Base-by-base conservation (phyloP, 768 basidiomycete genomes). In the Lentinula edodes region DNA sequence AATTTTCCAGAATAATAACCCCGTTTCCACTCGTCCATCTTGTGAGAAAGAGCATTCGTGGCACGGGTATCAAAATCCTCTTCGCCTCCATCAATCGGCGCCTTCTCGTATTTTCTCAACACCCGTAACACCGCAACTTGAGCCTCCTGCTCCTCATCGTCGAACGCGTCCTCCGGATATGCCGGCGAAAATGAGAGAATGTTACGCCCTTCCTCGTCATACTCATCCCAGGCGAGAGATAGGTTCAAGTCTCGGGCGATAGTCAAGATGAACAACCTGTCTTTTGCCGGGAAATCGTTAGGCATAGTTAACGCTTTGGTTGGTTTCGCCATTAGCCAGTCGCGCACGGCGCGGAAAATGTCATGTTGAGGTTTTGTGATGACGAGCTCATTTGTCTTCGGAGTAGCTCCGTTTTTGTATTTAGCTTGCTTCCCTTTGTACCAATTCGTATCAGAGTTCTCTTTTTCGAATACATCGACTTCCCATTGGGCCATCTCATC, bases 21-120 rank as follows among this genome's bases (percentile, higher is more conserved):
- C 62, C 85, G 75, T 78, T 97, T 97, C 95, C 95, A 98, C 66
- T 90, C 88, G 43, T 87, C 85, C 89, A 98, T 91, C 78, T 91
- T 95, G 68, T 89, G 85, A 65, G 85, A 80, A 36, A 95, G 64
- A 38, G 84, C 84, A 66, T 80, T 72, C 71, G 94, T 90, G 66
- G 95, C 77, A 61, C 88, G 82, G 62, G 84, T 86, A 66, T 97
- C 95, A 67, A 93, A 92, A 32, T 83, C 87, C 12, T 84, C 87
- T 8, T 82, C 83, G 58, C 87, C 87, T 39, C 87, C 85, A 52
- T 88, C 86, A 12, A 93, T 84, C 35, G 86, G 87, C 6, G 95
- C 93, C 71, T 87, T 90, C 66, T 86, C 88, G 69, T 97, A 98
- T 77, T 97, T 96, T 64, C 77, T 78, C 71, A 98, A 72, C 32